These are phyloP conservation scores for Casaregolazyma lundiana DNA, from an alignment of 1,139 yeast genomes.

Conservation along the genomic window DNA sequence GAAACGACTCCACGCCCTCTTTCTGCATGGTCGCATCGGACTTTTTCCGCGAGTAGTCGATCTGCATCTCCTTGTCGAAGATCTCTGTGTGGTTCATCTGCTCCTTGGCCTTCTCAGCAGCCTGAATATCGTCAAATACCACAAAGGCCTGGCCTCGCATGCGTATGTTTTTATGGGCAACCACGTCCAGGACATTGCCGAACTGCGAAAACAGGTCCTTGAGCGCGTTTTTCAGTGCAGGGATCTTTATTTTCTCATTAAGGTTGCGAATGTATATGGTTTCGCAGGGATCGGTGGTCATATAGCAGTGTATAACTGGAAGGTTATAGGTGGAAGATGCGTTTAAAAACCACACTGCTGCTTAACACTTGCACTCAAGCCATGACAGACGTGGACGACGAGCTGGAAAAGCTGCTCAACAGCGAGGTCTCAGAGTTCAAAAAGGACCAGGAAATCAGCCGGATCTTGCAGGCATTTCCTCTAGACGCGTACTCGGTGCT, in stretches of 20 bases:
- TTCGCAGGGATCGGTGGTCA: not conserved
- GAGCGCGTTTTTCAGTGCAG: slow-evolving; percentile 47
- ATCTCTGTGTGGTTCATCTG: slow-evolving; percentile 31
- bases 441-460: slow-evolving; percentile 49
- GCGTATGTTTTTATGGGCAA: slow-evolving; percentile 56
- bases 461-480: slow-evolving; percentile 46
- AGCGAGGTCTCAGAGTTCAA: slow-evolving; percentile 30
- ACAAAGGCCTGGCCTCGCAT: slow-evolving; percentile 87
- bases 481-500: slow-evolving; percentile 55
- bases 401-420: slow-evolving; percentile 22
- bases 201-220: slow-evolving; percentile 40
- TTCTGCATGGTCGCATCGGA: slow-evolving; percentile 44
- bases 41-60: slow-evolving; percentile 41
- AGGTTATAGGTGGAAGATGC: too few species aligned
- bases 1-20: slow-evolving; percentile 25
- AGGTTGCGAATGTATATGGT: slow-evolving; percentile 59
- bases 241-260: slow-evolving; percentile 61
- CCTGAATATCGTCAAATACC: slow-evolving; percentile 45
- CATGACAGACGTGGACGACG: slow-evolving; percentile 3
- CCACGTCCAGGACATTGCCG: slow-evolving; percentile 50
- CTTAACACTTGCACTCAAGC: too few species aligned
- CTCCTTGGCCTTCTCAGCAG: slow-evolving; percentile 46
- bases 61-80: slow-evolving; percentile 51
- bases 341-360: too few species aligned
- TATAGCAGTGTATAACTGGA: too few species aligned